Conservation (phyloP, 441 rosid species). For the Arabidopsis lyrata region DNA sequence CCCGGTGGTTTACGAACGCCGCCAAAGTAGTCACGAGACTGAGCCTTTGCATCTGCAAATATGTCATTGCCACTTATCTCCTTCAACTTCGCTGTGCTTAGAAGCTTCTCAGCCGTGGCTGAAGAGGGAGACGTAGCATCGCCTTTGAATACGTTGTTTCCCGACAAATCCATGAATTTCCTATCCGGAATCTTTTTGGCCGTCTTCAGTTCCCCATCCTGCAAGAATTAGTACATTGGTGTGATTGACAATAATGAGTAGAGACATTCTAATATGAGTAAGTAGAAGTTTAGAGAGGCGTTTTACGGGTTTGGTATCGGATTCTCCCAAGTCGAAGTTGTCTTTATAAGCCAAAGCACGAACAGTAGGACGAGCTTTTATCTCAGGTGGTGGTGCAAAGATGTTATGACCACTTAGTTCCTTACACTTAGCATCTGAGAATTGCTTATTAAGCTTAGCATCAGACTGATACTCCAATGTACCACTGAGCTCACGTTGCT, state of each 20-base stretch:
- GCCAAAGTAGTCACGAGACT: conserved; percentile 85
- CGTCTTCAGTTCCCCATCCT: conserved; percentile 74
- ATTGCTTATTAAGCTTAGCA: conserved; percentile 75
- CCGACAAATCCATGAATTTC: conserved; percentile 79
- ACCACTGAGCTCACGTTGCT: conserved; percentile 94
- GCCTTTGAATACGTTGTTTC: conserved; percentile 85
- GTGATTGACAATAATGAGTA: background rate
- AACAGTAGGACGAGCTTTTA: conserved; percentile 69
- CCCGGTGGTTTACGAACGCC: conserved; percentile 99
- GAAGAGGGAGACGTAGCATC: conserved; percentile 55
- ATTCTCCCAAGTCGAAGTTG: conserved; percentile 74
- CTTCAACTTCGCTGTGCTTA: conserved; percentile 75
- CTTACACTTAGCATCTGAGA: conserved; percentile 83
- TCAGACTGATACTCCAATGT: conserved; percentile 63
- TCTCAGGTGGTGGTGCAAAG: conserved; percentile 96
- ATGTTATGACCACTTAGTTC: conserved; percentile 95
- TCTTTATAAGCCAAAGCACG: conserved; percentile 79
- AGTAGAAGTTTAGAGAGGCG: background rate
- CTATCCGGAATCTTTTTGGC: conserved; percentile 83
- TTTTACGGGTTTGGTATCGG: conserved; percentile 44
- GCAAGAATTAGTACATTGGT: background rate
- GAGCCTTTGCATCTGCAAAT: conserved; percentile 86
- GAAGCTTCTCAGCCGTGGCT: conserved; percentile 59
- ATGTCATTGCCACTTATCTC: conserved; percentile 94
- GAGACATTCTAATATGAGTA: background rate